Conservation (phyloP, 78 protist species). For the Dictyostelium firmibasis region DNA sequence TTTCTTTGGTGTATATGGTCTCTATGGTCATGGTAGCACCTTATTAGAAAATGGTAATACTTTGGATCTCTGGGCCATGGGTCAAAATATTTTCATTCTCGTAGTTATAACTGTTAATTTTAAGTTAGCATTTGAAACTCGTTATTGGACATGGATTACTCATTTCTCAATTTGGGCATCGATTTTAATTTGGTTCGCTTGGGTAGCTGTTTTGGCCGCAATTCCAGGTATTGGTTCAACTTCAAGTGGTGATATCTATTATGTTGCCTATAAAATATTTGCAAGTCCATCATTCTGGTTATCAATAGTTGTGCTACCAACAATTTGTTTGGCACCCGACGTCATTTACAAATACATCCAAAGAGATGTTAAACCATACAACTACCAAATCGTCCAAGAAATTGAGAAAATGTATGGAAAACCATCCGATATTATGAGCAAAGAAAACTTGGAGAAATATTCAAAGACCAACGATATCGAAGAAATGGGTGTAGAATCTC, state of each 20-base stretch:
- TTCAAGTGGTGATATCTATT: conserved; percentile 46
- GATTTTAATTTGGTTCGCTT: conserved; percentile 67
- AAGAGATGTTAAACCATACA: conserved; percentile 48
- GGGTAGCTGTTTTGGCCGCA: conserved; percentile 39
- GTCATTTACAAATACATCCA: conserved; percentile 54
- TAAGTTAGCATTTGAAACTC: conserved; percentile 79
- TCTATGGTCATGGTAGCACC: conserved; percentile 1
- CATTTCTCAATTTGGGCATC: conserved; percentile 77
- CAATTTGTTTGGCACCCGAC: conserved; percentile 38
- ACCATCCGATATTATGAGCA: conserved; percentile 38
- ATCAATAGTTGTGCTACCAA: conserved; percentile 11
- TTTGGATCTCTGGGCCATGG: conserved; percentile 74
- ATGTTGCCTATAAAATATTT: conserved; percentile 24
- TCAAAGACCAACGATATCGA: conserved; percentile 14
- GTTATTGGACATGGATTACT: conserved; percentile 76
- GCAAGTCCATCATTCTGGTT: conserved; percentile 43
- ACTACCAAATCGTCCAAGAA: conserved; percentile 71
- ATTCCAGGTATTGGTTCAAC: conserved; percentile 40
- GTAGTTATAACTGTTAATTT: conserved; percentile 69
- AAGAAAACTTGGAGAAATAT: conserved; percentile 6
- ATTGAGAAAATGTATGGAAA: conserved; percentile 44
- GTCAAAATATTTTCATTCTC: conserved; percentile 49
- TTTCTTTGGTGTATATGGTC: conserved; percentile 36
- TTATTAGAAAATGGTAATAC: conserved; percentile 26
- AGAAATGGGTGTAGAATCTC: conserved; percentile 34